Evolutionary conservation across 2,329 filamentous ascomycete genomes (phyloP), one percentile per base, ranked within the genome.

Genomic region (Fusarium liriodendri): DNA sequence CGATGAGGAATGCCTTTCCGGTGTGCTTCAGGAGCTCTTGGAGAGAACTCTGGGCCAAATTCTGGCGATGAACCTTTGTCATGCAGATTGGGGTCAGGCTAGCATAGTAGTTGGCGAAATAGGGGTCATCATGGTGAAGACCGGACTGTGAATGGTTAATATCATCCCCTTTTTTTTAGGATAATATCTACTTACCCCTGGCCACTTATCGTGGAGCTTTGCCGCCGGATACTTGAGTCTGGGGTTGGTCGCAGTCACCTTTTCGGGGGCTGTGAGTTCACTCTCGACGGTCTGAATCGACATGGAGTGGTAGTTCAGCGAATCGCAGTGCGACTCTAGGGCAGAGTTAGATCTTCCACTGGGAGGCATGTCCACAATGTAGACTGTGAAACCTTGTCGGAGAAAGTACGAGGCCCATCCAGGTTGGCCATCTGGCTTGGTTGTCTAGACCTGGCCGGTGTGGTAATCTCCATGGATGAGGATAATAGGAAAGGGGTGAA

Each of bases 31-130:
- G 81, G 2, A 89, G 82, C 2, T 80, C 80, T 4, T 79, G 77
- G 9, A 87, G 83, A 0, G 84, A 84, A 13, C 80, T 70, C 42
- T 82, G 79, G 1, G 75, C 80, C 1, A 80, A 40, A 0, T 62
- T 67, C 64, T 85, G 82, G 16, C 81, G 79, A 38, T 83, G 76
- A 0, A 71, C 45, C 27, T 71, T 78, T 13, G 69, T 77, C n/a
- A 79, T 69, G 6, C 71, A 67, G 5, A 83, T 78, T 2, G 85
- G 83, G 2, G 84, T 80, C 29, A 87, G 80, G 0, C 83, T 83
- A 7, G 84, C 81, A 73, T 84, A 86, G 75, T 88, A 88, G 2
- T 79, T 80, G 67, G 87, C 84, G 72, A 91, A 90, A 20, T 81
- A 77, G 0, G 82, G 73, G 70, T 90, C 87, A 3, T 85, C 85